Base-by-base conservation (phyloP, 805 yeast species). In the Yarrowia bubula region DNA sequence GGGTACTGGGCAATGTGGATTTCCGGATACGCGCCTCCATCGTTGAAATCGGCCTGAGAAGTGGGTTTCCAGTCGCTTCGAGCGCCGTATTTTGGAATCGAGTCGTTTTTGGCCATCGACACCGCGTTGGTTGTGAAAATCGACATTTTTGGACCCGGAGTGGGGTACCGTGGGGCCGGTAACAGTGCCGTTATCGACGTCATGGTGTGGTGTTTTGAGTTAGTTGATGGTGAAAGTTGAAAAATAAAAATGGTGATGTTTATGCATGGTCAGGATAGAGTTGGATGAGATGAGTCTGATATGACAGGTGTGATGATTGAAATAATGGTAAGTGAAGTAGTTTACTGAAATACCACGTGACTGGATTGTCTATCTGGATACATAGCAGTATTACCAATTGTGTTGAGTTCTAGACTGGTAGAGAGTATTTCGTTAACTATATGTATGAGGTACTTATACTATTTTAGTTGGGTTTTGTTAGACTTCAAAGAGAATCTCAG, bases 21-120 rank as follows among this genome's bases (percentile, higher is more conserved):
- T 61, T 74, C 77, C 2, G 77, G 77, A 61, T 66, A 74, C 61
- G 76, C 76, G 17, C 76, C 76, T 31, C 76, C 76, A 53, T 74
- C 76, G 28, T 72, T 75, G 64, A 69, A 74, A 48, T 74, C 76
- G 11, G 67, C 71, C 10, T 41, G 65, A 1, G 66, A 28, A 10
- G 62, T 48, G 4, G 76, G 76, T 38, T 67, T 60, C 75, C 76
- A 74, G n/a, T 48, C 51, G 22, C 67, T 48, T 38, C 72, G 46
- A 33, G 68, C 39, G 17, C 76, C 75, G 50, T 74, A 74, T 2
- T 72, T 48, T 13, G 73, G 73, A 1, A 42, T 50, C 9, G 47
- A 41, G 9, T 13, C 41, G 39, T 42, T 57, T 32, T 8, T 17
- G 3, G 50, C 17, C 31, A 18, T 17, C 2, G 63, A 31, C 0